These are phyloP conservation scores for Botrytis porri DNA, from an alignment of 2,329 filamentous ascomycete species.

Conservation along the genomic window DNA sequence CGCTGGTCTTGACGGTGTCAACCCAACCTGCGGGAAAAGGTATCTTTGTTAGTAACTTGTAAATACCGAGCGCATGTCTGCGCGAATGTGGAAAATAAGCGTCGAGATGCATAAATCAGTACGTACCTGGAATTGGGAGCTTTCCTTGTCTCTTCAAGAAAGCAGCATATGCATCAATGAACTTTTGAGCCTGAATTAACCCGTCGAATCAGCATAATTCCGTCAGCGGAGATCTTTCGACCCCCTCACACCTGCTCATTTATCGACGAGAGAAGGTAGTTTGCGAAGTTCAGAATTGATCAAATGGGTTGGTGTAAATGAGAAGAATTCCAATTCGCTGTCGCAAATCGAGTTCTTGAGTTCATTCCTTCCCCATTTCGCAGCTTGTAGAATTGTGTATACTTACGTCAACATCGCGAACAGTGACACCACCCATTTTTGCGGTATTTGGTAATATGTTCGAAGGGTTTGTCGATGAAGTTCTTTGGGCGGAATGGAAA, in stretches of 20 bases:
- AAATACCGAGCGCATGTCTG: neutral
- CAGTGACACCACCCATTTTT: constrained; percentile 79
- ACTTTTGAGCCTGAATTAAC: constrained; percentile 71
- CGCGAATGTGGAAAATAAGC: neutral
- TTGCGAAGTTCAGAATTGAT: constrained; percentile 27
- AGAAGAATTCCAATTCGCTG: constrained; percentile 15
- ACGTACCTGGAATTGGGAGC: constrained; percentile 81
- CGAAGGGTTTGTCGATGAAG: constrained; percentile 26
- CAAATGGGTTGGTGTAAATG: constrained; percentile 12
- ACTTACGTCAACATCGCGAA: constrained; percentile 84
- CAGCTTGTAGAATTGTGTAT: constrained; percentile 33
- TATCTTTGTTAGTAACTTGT: constrained; percentile 9
- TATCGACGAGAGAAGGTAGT: constrained; percentile 26
- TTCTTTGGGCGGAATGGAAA: constrained; percentile 19
- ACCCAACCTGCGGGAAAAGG: constrained; percentile 75
- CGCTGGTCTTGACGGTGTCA: constrained; percentile 98
- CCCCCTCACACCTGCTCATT: constrained; percentile 68
- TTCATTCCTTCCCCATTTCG: constrained; percentile 22
- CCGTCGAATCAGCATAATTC: constrained; percentile 64
- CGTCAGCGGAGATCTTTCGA: constrained; percentile 70
- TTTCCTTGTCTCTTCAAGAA: constrained; percentile 95
- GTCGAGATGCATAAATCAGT: neutral
- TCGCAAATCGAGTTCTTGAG: constrained; percentile 23
- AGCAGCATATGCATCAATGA: constrained; percentile 79
- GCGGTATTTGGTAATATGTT: constrained; percentile 45